Base-by-base conservation (phyloP, 371 early-diverging fungal species). In the Choanephora cucurbitarum region DNA sequence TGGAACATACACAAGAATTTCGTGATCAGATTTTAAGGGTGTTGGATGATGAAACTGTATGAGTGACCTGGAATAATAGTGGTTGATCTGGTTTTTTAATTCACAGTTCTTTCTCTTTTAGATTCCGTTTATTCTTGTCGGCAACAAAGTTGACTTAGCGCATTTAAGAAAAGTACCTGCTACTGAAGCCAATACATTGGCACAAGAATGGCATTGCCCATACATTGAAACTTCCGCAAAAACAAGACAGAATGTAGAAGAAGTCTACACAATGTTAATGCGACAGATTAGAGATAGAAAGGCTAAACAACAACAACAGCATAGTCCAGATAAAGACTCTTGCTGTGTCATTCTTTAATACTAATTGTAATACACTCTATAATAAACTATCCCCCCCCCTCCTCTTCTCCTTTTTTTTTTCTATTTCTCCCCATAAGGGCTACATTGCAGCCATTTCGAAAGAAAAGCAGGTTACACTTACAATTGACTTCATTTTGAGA, bases 161-260 rank as follows among this genome's bases (percentile, higher is more conserved):
- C 83, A 84, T 59, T 68, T 82, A 21, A 80, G 93, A 32, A 87
- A 90, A 62, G 95, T 93, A 6, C 52, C 80, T 41, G 55, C 70
- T n/a, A 70, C 81, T 15, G 91, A 92, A 57, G 92, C 88, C 14
- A 68, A 77, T 50, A 73, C 80, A 15, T 75, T 83, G 56, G 94
- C 94, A 9, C 72, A 61, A 37, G 88, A 90, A 57, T 94, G 93
- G 93, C 75, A 75, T 47, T 91, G 92, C 60, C 73, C 80, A 28
- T 93, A 93, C 65, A 78, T 91, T 42, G 95, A 95, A 70, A 93
- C 95, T 0, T 87, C 87, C 19, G 93, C 93, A 44, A 95, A 95
- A 69, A 92, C 92, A n/a, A 64, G 90, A 66, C 80, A 80, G 42
- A 92, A 95, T 64, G 93, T 93, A 2, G 92, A 93, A 15, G 91